Percentiles rank a stretch among this genome's conserved stretches.
Conservation (phyloP, 345 rosid genomes). For the Eucalyptus guilfoylei region DNA sequence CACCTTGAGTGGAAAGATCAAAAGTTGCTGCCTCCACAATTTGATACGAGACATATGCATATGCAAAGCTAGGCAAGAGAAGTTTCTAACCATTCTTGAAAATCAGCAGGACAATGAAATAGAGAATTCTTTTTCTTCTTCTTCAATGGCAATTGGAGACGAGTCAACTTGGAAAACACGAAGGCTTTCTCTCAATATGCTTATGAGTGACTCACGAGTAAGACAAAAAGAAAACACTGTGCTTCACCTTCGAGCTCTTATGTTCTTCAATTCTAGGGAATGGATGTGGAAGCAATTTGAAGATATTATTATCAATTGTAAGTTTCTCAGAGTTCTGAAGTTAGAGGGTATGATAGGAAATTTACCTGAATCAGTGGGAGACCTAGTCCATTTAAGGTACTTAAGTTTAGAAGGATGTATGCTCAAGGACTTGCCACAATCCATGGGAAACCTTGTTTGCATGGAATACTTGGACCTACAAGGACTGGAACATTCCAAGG, state of each 20-base stretch:
- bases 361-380: background rate
- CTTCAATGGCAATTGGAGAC: background rate
- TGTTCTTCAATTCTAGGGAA: background rate
- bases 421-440: background rate
- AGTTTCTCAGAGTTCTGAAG: background rate
- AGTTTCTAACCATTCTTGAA: background rate
- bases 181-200: background rate
- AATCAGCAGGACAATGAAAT: background rate
- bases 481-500: background rate
- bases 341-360: background rate
- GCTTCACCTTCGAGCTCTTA: constrained; percentile 14
- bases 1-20: constrained; percentile 11
- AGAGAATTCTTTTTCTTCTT: background rate
- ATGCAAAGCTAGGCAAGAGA: constrained; percentile 9
- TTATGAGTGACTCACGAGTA: rapidly evolving
- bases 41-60: constrained; percentile 23
- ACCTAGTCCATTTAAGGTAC: background rate
- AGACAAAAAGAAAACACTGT: background rate
- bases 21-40: constrained; percentile 22
- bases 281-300: background rate
- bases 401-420: background rate
- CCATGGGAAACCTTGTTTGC: constrained; percentile 6
- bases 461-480: constrained; percentile 8
- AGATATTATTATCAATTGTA: background rate
- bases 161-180: background rate